Base-by-base conservation (phyloP, 768 basidiomycete species). In the Suillus decipiens region DNA sequence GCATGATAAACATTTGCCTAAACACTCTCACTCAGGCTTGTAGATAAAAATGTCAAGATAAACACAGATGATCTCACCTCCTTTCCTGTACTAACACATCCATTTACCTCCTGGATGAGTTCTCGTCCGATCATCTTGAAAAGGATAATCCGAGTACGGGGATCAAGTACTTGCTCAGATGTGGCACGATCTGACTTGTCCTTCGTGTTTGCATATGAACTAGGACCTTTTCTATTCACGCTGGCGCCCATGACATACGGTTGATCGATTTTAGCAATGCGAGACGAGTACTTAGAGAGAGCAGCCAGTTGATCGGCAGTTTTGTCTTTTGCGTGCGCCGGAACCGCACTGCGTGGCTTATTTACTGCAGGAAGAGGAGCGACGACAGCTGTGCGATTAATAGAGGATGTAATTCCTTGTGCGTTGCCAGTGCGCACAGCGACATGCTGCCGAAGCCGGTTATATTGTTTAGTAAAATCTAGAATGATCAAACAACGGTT, bases 401-500 rank as follows among this genome's bases (percentile, higher is more conserved):
- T 78, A 1, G 86, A 78, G 6, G 89, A 89, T 1, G 80, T 71
- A 7, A 80, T 73, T 14, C 88, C 86, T 61, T 86, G 84, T 1
- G 86, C 90, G 61, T 81, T 86, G 2, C 92, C 91, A 19, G 86
- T 85, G 42, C 88, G 88, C 6, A 94, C 90, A 24, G 91, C 92
- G 62, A 93, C 89, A 73, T 98, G 93, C 73, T 98, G 96, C 57
- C 91, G 81, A 36, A 99, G 81, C 28, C 97, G 89, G 77, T 99
- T 99, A 77, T 92, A 99, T 70, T 98, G 95, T 77, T 99, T 99
- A 39, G 97, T 99, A 70, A 99, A 98, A 78, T 99, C 97, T 97
- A 73, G 57, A 33, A 57, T 33, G 14, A 59, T 54, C n/a, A 62
- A 33, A 36, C 28, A 43, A 62, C 42, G 28, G 41, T 41, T 10